Conservation (phyloP, 805 yeast genomes). For the Wickerhamiella galacta region DNA sequence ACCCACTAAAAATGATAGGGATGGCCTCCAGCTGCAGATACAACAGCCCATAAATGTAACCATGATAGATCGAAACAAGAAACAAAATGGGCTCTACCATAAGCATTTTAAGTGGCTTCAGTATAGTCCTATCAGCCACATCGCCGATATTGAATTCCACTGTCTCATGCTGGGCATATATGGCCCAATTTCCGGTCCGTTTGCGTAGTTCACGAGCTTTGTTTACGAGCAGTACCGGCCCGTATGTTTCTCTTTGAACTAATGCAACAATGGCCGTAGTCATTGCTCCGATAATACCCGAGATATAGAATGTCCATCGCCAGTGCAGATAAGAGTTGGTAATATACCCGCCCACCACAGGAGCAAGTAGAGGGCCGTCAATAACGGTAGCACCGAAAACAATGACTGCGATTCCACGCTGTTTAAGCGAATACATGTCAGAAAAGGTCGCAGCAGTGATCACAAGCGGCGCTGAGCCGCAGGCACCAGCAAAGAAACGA, state of each 20-base stretch:
- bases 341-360: constrained; percentile 59
- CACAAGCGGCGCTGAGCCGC: constrained; percentile 45
- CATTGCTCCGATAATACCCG: constrained; percentile 27
- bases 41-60: constrained; percentile 25
- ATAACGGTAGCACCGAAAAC: constrained; percentile 39
- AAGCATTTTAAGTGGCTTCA: constrained; percentile 21
- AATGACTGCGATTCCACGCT: constrained; percentile 38
- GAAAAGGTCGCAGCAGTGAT: constrained; percentile 44
- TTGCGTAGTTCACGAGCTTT: constrained; percentile 31
- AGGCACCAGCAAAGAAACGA: constrained; percentile 42
- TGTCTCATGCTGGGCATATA: constrained; percentile 33
- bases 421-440: constrained; percentile 34
- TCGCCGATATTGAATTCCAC: constrained; percentile 24
- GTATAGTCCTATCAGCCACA: constrained; percentile 22
- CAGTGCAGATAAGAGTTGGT: constrained; percentile 60
- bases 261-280: constrained; percentile 23
- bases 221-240: constrained; percentile 22
- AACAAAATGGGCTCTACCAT: constrained; percentile 24
- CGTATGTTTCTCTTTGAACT: constrained; percentile 22
- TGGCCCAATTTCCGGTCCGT: constrained; percentile 35
- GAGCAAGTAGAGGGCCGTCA: constrained; percentile 73
- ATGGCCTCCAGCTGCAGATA: constrained; percentile 24
- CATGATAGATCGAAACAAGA: constrained; percentile 23
- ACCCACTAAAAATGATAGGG: constrained; percentile 31
- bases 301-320: constrained; percentile 38